A percentile compares a stretch with the other conserved stretches of the same genome.
Evolutionary conservation across 2,329 filamentous ascomycete genomes (phyloP).

Genomic region (Fusarium chuoi): DNA sequence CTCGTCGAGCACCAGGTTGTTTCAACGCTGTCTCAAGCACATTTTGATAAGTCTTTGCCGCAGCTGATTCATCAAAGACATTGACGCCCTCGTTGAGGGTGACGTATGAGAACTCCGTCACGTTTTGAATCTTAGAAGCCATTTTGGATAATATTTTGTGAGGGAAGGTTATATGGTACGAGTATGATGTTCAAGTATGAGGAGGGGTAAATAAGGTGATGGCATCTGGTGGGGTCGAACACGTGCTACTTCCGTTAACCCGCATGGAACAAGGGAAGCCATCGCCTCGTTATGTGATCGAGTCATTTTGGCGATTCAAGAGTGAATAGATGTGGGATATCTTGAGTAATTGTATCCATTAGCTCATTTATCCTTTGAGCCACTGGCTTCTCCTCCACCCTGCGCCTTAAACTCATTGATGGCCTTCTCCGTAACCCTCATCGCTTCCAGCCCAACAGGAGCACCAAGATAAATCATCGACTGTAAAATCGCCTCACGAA

Average conservation of each 20-base stretch:
- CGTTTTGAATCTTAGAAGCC: constrained; percentile 29
- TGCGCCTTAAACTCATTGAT: constrained; percentile 10
- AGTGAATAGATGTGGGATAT: not conserved
- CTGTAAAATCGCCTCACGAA: constrained; percentile 28
- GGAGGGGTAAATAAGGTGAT: constrained; percentile 28
- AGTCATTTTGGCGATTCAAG: not conserved
- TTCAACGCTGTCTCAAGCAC: constrained; percentile 32
- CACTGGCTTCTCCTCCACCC: not conserved
- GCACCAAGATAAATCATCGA: constrained; percentile 34
- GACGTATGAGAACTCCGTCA: constrained; percentile 40
- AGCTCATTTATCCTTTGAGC: accelerated
- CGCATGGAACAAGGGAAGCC: constrained; percentile 29
- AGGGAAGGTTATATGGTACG: not conserved
- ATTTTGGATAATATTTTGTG: constrained; percentile 1
- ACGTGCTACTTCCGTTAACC: constrained; percentile 34
- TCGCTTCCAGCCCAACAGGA: constrained; percentile 29
- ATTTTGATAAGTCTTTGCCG: constrained; percentile 24
- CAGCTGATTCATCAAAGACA: constrained; percentile 22
- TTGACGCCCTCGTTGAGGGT: constrained; percentile 31
- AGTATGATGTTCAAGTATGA: not conserved
- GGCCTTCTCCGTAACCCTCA: constrained; percentile 33
- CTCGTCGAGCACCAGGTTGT: constrained; percentile 38
- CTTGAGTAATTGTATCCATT: accelerated
- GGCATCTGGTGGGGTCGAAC: constrained; percentile 10
- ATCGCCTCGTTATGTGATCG: not conserved